Conservation (phyloP, 2,329 filamentous ascomycete species). For the Parascedosporium putredinis region DNA sequence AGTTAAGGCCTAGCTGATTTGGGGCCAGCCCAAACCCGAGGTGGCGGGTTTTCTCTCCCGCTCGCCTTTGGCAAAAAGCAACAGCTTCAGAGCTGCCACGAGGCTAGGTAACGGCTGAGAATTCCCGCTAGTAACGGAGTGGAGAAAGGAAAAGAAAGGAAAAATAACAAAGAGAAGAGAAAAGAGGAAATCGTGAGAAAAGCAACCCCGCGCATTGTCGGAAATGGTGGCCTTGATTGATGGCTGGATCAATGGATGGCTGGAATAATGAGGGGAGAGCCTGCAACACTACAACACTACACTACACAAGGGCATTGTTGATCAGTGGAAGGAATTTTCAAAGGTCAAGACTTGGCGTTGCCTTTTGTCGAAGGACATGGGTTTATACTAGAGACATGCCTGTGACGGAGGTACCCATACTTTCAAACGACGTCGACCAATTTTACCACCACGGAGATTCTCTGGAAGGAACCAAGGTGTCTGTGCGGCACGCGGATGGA, state of each 20-base stretch:
- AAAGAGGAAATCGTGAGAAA: too few relatives aligned
- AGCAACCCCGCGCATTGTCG: neutral
- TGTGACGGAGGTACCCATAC: too few relatives aligned
- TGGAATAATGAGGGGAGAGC: too few relatives aligned
- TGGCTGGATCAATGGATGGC: neutral
- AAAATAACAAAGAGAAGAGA: too few relatives aligned
- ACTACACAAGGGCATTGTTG: too few relatives aligned
- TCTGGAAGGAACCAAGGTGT: neutral
- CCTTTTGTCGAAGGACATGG: too few relatives aligned
- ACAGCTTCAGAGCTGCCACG: neutral
- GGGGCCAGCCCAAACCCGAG: neutral
- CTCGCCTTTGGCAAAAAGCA: neutral
- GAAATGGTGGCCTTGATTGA: neutral
- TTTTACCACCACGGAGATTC: neutral
- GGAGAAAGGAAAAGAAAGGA: neutral
- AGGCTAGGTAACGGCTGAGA: neutral
- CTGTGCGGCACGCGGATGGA: neutral
- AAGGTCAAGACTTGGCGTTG: too few relatives aligned
- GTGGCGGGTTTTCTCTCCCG: neutral
- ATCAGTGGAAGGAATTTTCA: too few relatives aligned
- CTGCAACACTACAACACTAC: too few relatives aligned
- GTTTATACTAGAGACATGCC: too few relatives aligned
- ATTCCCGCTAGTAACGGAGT: neutral
- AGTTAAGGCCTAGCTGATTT: neutral
- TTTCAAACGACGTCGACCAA: neutral